Conservation (phyloP, 2,329 filamentous ascomycete species). For the Aaosphaeria arxii region DNA sequence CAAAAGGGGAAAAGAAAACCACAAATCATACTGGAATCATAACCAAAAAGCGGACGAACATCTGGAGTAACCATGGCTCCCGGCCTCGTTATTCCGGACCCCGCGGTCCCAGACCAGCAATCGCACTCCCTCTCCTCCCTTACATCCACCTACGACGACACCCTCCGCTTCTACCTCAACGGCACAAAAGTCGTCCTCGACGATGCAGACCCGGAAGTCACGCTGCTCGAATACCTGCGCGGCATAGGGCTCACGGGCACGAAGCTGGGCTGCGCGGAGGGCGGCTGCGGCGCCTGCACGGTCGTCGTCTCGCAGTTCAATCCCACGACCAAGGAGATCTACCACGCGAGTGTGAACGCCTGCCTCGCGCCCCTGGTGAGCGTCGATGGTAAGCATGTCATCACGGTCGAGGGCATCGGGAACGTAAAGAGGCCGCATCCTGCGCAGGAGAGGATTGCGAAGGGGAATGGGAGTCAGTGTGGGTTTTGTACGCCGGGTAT, state of each 20-base stretch:
- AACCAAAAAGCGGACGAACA: too few relatives aligned
- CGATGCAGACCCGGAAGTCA: constrained; percentile 84
- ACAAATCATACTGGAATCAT: too few relatives aligned
- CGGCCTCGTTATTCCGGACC: constrained; percentile 45
- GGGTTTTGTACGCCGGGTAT: constrained; percentile 97
- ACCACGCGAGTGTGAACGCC: constrained; percentile 95
- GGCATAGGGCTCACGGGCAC: constrained; percentile 93
- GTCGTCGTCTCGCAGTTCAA: constrained; percentile 94
- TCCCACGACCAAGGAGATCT: constrained; percentile 86
- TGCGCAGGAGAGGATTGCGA: constrained; percentile 84
- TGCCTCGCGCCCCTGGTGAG: constrained; percentile 90
- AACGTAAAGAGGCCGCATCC: constrained; percentile 84
- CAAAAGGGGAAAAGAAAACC: too few relatives aligned
- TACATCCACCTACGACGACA: constrained; percentile 79
- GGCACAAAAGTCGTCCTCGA: constrained; percentile 86
- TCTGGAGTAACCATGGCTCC: constrained; percentile 51
- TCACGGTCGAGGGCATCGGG: constrained; percentile 95
- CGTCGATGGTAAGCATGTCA: constrained; percentile 95
- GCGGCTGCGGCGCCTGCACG: constrained; percentile 93
- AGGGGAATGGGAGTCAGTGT: constrained; percentile 88
- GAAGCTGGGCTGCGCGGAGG: constrained; percentile 94
- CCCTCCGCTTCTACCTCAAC: constrained; percentile 89
- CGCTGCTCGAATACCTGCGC: constrained; percentile 86
- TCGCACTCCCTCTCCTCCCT: constrained; percentile 56
- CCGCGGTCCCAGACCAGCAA: constrained; percentile 46